A percentile compares a stretch with the other conserved stretches of the same genome.
These are phyloP conservation scores for slime mould (Dictyostelium discoideum) DNA, from an alignment of 78 protist genomes.

Conservation along the genomic window DNA sequence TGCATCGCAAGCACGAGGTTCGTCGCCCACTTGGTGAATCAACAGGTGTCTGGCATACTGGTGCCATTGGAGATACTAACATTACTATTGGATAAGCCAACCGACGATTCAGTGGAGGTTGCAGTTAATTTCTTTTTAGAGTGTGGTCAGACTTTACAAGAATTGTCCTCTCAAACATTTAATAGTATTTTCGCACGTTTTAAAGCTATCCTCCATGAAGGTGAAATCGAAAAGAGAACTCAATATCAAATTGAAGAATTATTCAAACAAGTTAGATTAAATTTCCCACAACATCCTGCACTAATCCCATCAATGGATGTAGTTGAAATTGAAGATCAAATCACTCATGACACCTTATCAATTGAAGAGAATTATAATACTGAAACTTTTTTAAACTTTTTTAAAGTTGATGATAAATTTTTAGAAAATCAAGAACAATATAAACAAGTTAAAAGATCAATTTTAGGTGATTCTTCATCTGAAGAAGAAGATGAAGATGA, in stretches of 20 bases:
- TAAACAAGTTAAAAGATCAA: conserved; percentile 60
- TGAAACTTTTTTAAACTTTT: conserved; percentile 84
- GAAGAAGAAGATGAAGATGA: conserved; percentile 75
- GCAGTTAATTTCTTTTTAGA: conserved; percentile 89
- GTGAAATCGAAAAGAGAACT: conserved; percentile 90
- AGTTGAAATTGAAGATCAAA: conserved; percentile 97
- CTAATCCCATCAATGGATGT: conserved; percentile 92
- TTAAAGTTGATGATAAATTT: conserved; percentile 92
- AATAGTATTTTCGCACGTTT: conserved; percentile 88
- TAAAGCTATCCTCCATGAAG: conserved; percentile 95
- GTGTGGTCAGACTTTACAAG: conserved; percentile 90
- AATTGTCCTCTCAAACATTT: conserved; percentile 19
- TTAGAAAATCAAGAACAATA: conserved; percentile 91
- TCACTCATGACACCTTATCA: conserved; percentile 91
- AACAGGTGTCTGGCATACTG: conserved; percentile 91
- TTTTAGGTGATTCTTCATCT: conserved; percentile 66
- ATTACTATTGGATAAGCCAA: conserved; percentile 95
- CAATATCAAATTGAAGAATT: conserved; percentile 96
- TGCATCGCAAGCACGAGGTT: conserved; percentile 79
- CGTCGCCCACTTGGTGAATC: conserved; percentile 98
- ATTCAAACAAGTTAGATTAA: conserved; percentile 84
- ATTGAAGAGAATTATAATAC: conserved; percentile 85
- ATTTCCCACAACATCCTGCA: conserved; percentile 83
- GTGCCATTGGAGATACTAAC: conserved; percentile 89
- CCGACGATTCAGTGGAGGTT: conserved; percentile 96